Evolutionary conservation across 176 grass and related monocot species (phyloP), one percentile per base, ranked within the genome.

Genomic region (Oryza rufipogon): DNA sequence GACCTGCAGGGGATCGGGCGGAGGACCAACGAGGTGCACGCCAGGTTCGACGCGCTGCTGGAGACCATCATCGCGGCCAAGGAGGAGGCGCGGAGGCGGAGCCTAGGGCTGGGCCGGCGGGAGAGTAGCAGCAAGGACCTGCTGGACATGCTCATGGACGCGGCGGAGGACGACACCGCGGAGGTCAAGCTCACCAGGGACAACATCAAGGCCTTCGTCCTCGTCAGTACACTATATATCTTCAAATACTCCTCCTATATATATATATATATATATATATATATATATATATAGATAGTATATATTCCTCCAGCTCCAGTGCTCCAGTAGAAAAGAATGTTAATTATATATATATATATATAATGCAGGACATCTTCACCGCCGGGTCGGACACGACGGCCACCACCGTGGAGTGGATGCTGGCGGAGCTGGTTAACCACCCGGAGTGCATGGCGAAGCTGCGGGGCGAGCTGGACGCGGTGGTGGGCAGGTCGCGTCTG

Each of bases 161-260:
- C 80, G 13, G 86, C 92, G 1, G 83, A 82, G 48, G 83, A 94
- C 39, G 66, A 74, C 1, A 74, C 65, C 20, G 80, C 89, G 0
- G 92, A 91, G 76, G 74, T 94, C 9, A 89, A 78, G 80, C 83
- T 94, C 34, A 94, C 12, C 32, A 74, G 89, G 67, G 74, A 91
- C n/a, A 94, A 94, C 86, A 94, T 91, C 86, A 94, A 94, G 70
- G 89, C 89, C 26, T 94, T 94, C 71, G 45, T 94, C 58, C 65
- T 94, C 68, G 85, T 90, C 0, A 56, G 49, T 38, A 36, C 34
- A 34, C 33, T 4, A 34, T 34, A 34, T 34, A 34, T 34, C 28
- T 30, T 30, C 28, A 28, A 28, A 28, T 28, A 28, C 25, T 25
- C 25, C 28, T 28, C 28, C 1, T 28, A 28, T 28, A 28, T 28